Percentiles rank a stretch among this genome's conserved stretches.
These are phyloP conservation scores for Xylaria hypoxylon DNA, from an alignment of 2,329 filamentous ascomycete genomes.

Conservation along the genomic window DNA sequence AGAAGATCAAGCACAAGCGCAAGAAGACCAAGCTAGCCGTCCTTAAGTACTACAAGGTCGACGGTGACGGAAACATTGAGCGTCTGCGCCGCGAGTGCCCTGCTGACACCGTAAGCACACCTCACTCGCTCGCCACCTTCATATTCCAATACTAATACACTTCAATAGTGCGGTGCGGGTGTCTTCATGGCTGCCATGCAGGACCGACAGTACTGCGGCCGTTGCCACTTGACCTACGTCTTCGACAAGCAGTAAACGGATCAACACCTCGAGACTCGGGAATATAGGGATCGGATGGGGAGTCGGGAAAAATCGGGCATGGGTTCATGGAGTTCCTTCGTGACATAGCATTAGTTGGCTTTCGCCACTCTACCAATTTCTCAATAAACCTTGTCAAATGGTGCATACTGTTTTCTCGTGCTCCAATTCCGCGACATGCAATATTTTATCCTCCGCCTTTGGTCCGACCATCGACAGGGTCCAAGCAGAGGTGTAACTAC, in stretches of 20 bases:
- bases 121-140: background rate
- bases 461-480: background rate
- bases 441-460: background rate
- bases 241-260: slow-evolving; percentile 68
- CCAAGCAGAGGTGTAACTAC: background rate
- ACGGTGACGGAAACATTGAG: slow-evolving; percentile 99
- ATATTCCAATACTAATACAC: slow-evolving; percentile 50
- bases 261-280: slow-evolving; percentile 29
- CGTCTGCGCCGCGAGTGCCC: slow-evolving; percentile 98
- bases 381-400: slow-evolving; percentile 37
- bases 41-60: slow-evolving; percentile 99
- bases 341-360: slow-evolving; percentile 28
- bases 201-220: slow-evolving; percentile 96
- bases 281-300: slow-evolving; percentile 27
- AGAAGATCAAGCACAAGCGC: slow-evolving; percentile 99
- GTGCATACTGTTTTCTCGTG: slow-evolving; percentile 13
- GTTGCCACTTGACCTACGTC: slow-evolving; percentile 79
- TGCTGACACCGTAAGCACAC: slow-evolving; percentile 78
- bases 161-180: slow-evolving; percentile 90
- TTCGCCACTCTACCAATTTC: slow-evolving; percentile 23
- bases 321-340: slow-evolving; percentile 34
- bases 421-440: background rate
- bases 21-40: slow-evolving; percentile 99
- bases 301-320: slow-evolving; percentile 40
- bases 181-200: slow-evolving; percentile 99